Base-by-base conservation (phyloP, 2,329 filamentous ascomycete species). In the Tolypocladium tropicale region DNA sequence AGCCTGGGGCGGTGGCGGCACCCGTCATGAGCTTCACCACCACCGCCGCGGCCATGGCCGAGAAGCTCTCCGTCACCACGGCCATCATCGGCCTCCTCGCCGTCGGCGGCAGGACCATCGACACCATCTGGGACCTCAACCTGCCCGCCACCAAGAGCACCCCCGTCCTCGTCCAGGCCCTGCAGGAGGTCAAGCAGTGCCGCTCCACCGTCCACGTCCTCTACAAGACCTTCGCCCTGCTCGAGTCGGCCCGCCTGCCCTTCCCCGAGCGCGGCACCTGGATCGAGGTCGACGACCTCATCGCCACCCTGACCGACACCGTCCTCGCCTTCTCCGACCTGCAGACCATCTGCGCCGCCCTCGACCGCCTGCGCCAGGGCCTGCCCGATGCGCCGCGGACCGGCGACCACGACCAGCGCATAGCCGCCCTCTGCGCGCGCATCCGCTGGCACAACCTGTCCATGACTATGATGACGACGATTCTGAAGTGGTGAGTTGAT, bases 401-500 rank as follows among this genome's bases (percentile, higher is more conserved):
- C 25, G n/a, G 51, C 59, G 21, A 60, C n/a, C 62, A 60, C n/a
- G 64, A 65, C 54, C 65, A 66, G 59, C 59, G 60, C 33, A 61
- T 69, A 32, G 64, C 57, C 30, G 61, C 63, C 6, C 59, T 72
- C 5, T 71, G 65, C 51, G 64, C 67, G 2, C 63, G 70, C 6
- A 65, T 72, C 10, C 65, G 67, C 33, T 72, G 68, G 68, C 70
- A 72, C 61, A 70, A 69, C 51, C 60, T 72, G 23, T 71, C 70
- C n/a, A 70, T 72, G 61, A 69, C 68, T 18, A 69, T 72, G 65
- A 70, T 72, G 64, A 70, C 69, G 64, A 72, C 70, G 5, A 69
- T 72, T 46, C 60, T 72, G 23, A 71, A 72, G 60, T 72, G 70
- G 70, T 72, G 62, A 61, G 66, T 60, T 34, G 21, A n/a, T n/a